Evolutionary conservation across 164 flowering plant species (phyloP), one percentile per base, ranked within the genome.

Genomic region (Vitis rupestris): DNA sequence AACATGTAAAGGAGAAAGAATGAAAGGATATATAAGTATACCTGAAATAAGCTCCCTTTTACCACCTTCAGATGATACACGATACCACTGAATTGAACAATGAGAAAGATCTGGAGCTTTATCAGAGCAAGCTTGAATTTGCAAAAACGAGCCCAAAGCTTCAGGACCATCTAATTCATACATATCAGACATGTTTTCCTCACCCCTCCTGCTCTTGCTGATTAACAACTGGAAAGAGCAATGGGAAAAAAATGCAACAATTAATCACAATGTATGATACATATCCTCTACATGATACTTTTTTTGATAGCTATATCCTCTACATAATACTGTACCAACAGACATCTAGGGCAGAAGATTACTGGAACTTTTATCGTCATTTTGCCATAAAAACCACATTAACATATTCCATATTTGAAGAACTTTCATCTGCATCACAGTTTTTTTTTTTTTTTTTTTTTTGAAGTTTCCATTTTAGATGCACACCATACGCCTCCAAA

Each of bases 51-150:
- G 79, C 72, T 92, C 97, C 83, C 79, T 89, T 65, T 86, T 86
- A 68, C 83, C 80, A 64, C 86, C 86, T 65, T 90, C 90, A 62
- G 88, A 69, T 55, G 91, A 81, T 63, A 89, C 61, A 71, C 97
- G 94, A 67, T 82, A 92, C 99, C 98, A 96, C 63, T 93, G 97
- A 77, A 96, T 79, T 50, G 87, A 77, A 78, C 92, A 90, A 63
- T 76, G 76, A 15, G 90, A 83, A 72, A 92, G 81, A 54, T 93
- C 98, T 9, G 81, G 80, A 66, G 90, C 79, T 51, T 71, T 68
- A 72, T 85, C 85, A 30, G 85, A 79, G 77, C 83, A 83, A 61
- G 90, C 78, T 60, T 73, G 79, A 64, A 96, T 81, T 53, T 78
- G 76, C 66, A 96, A 77, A 82, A 73, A 85, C 47, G 97, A 92